Evolutionary conservation across 441 rosid species (phyloP).

Genomic region (Populus hybrid): DNA sequence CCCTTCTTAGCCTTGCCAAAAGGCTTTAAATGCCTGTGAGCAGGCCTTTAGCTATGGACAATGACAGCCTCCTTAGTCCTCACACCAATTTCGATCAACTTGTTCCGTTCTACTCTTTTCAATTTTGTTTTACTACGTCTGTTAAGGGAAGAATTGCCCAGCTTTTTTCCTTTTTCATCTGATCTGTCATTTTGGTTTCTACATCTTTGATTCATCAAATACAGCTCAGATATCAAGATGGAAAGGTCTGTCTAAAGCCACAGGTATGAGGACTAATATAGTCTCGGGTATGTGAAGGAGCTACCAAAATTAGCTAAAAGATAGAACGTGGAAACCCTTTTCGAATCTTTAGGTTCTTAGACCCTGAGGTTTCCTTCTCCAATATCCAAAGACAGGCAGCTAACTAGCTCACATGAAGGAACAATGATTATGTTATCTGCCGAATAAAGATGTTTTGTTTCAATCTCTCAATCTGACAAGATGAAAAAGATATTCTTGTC

Average conservation of each 20-base stretch:
- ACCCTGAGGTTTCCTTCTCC: neutral
- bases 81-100: constrained; percentile 15
- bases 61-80: constrained; percentile 30
- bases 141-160: neutral
- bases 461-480: neutral
- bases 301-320: neutral
- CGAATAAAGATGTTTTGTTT: neutral
- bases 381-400: neutral
- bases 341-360: neutral
- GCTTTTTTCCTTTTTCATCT: neutral
- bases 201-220: neutral
- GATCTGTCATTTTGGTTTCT: constrained; percentile 14
- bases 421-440: neutral
- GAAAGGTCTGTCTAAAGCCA: neutral
- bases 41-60: constrained; percentile 23
- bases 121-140: constrained; percentile 9
- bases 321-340: neutral
- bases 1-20: constrained; percentile 25
- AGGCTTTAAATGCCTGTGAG: constrained; percentile 19
- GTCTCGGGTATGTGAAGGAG: neutral
- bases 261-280: neutral
- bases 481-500: constrained; percentile 2
- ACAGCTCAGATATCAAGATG: constrained; percentile 10
- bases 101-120: constrained; percentile 1
- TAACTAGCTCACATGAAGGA: neutral